Percentiles rank a stretch among this genome's conserved stretches.
phyloP scores from a whole-genome alignment of 208 protist genomes.

The Borovskyia barvae region DNA sequence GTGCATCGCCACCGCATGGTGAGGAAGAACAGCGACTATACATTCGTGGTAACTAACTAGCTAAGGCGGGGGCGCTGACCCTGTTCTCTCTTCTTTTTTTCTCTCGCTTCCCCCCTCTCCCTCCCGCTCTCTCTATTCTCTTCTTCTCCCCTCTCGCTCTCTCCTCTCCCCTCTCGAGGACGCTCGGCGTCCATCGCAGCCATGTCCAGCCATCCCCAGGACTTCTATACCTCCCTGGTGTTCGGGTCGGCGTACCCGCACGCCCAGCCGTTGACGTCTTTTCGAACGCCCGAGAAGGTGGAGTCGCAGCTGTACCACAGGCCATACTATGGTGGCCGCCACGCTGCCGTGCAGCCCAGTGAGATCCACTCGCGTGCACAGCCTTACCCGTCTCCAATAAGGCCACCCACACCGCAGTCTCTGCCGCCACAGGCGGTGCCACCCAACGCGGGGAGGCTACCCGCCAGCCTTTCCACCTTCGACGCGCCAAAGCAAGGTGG shows the following conservation, averaged over 20 bases:
- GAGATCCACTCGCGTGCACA: background rate
- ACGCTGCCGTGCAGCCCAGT: background rate
- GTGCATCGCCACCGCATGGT: too few relatives aligned
- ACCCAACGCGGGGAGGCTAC: constrained; percentile 1
- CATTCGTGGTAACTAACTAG: too few relatives aligned
- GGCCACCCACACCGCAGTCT: constrained; percentile 2
- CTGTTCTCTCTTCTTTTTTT: background rate
- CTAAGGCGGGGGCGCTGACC: background rate
- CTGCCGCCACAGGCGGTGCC: background rate
- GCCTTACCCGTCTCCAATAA: background rate
- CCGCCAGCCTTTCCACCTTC: constrained; percentile 10
- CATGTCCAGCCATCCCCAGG: constrained; percentile 22
- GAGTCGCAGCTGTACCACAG: constrained; percentile 21
- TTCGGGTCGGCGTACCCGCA: constrained; percentile 43
- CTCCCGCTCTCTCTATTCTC: background rate
- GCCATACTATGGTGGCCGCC: constrained; percentile 17
- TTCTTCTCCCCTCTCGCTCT: background rate
- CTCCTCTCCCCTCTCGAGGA: too few relatives aligned
- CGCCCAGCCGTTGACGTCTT: constrained; percentile 2
- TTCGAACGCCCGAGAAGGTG: constrained; percentile 4
- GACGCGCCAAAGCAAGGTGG: background rate
- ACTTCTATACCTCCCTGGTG: constrained; percentile 63
- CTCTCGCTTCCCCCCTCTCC: background rate
- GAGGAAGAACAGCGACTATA: too few relatives aligned
- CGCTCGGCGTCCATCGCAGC: too few relatives aligned